These are phyloP conservation scores for Flaveria linearis DNA, from an alignment of 129 eudicot species.

Conservation along the genomic window DNA sequence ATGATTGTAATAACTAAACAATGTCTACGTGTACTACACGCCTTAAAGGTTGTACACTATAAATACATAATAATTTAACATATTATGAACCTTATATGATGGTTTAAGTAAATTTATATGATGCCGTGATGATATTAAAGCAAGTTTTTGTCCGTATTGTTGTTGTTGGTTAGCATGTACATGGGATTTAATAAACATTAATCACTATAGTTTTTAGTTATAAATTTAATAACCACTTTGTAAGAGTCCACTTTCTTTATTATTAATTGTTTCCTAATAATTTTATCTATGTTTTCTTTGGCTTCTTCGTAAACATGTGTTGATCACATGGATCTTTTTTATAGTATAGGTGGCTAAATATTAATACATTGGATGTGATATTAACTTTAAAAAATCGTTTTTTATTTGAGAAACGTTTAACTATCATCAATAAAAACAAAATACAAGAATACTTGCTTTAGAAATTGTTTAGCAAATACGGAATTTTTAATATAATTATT, in stretches of 20 bases:
- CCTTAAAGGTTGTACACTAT: constrained; percentile 6
- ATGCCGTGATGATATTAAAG: constrained; percentile 14
- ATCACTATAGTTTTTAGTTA: background rate
- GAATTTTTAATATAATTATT: background rate
- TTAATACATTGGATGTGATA: background rate
- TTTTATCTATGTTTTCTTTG: background rate
- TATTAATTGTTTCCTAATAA: constrained; percentile 1
- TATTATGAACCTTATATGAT: background rate
- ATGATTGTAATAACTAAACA: background rate
- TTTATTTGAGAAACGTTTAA: background rate
- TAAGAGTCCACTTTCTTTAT: constrained; percentile 10
- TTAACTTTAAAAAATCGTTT: background rate
- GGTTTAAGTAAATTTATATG: constrained; percentile 1
- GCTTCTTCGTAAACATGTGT: constrained; percentile 12
- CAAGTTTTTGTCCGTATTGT: constrained; percentile 35
- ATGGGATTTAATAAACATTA: constrained; percentile 7
- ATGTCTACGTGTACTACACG: background rate
- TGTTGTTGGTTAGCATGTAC: constrained; percentile 34
- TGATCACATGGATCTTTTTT: background rate
- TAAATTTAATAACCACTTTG: constrained; percentile 7
- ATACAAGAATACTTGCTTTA: background rate
- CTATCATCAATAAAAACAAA: background rate
- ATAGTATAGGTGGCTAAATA: background rate
- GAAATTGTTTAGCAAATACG: background rate
- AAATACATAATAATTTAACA: background rate